Conservation (phyloP, 2,329 filamentous ascomycete species). For the Beauveria sp. region DNA sequence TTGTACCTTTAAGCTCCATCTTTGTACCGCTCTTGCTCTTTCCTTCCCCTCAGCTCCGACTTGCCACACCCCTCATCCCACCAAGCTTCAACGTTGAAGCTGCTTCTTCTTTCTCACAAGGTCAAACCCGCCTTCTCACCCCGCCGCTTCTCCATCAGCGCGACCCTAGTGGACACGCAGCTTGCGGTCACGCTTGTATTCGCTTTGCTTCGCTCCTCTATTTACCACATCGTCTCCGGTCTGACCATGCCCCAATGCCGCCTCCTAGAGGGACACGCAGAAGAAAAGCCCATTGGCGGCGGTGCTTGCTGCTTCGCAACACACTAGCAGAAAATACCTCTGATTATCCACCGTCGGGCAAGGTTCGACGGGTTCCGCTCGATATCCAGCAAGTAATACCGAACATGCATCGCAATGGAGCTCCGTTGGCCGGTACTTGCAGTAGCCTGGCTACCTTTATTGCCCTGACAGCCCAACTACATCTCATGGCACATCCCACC, state of each 20-base stretch:
- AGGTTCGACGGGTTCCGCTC: not conserved
- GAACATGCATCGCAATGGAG: conserved; percentile 1
- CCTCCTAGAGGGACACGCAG: not conserved
- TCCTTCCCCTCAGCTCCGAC: not conserved
- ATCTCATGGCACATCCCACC: not conserved
- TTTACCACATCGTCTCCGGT: no score
- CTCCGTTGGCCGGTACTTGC: not conserved
- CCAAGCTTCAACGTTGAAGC: not conserved
- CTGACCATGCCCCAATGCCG: not conserved
- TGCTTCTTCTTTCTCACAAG: not conserved
- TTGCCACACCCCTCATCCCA: not conserved
- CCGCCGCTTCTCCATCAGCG: not conserved
- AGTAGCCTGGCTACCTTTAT: not conserved
- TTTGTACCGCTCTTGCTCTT: not conserved
- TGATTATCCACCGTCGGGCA: not conserved
- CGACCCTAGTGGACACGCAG: not conserved
- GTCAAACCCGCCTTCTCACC: not conserved
- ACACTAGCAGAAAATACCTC: not conserved
- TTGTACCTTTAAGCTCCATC: not conserved
- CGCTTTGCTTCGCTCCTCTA: not conserved
- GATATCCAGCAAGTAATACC: conserved; percentile 4
- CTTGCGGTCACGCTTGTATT: not conserved
- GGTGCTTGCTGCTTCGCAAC: not conserved
- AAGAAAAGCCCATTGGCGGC: not conserved
- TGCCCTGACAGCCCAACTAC: not conserved